A percentile compares a stretch with the other conserved stretches of the same genome.
phyloP scores from a whole-genome alignment of 2,329 filamentous ascomycete species.

The Phoma sp. region DNA sequence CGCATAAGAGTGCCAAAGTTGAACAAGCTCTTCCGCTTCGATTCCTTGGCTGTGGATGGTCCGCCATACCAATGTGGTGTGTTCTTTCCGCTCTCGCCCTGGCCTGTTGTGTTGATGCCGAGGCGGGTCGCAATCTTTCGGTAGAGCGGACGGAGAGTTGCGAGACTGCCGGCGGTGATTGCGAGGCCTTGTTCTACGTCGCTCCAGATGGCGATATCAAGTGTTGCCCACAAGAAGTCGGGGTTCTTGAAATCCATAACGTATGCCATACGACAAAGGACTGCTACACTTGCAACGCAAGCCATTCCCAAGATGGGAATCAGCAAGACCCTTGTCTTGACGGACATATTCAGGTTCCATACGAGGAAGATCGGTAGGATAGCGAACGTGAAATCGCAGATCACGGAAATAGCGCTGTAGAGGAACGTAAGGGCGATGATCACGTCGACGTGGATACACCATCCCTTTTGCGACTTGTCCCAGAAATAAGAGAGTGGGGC shows the following conservation, averaged over 20 bases:
- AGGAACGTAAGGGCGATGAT: constrained; percentile 55
- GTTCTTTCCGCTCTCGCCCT: constrained; percentile 21
- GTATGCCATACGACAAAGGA: constrained; percentile 45
- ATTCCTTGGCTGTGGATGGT: constrained; percentile 17
- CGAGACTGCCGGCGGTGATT: constrained; percentile 47
- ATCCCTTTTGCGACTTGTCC: constrained; percentile 49
- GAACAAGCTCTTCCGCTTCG: constrained; percentile 29
- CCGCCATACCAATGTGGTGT: constrained; percentile 29
- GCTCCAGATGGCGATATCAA: constrained; percentile 49
- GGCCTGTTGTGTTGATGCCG: constrained; percentile 28
- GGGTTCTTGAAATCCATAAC: constrained; percentile 44
- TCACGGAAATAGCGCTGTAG: constrained; percentile 56
- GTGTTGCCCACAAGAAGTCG: constrained; percentile 47
- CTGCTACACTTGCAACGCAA: constrained; percentile 53
- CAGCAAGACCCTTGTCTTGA: constrained; percentile 56
- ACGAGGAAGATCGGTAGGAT: constrained; percentile 61
- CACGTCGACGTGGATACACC: constrained; percentile 52
- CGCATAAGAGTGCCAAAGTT: constrained; percentile 36
- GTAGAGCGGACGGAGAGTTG: constrained; percentile 48
- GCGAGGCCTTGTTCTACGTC: constrained; percentile 48
- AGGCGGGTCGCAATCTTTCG: constrained; percentile 31
- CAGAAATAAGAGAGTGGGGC: constrained; percentile 59
- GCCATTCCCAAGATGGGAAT: constrained; percentile 59
- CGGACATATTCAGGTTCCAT: constrained; percentile 60
- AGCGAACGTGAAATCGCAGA: constrained; percentile 59